Evolutionary conservation across 192 early-diverging fungal species (phyloP), one percentile per base, ranked within the genome.

Genomic region (Obelidium mucronatum): DNA sequence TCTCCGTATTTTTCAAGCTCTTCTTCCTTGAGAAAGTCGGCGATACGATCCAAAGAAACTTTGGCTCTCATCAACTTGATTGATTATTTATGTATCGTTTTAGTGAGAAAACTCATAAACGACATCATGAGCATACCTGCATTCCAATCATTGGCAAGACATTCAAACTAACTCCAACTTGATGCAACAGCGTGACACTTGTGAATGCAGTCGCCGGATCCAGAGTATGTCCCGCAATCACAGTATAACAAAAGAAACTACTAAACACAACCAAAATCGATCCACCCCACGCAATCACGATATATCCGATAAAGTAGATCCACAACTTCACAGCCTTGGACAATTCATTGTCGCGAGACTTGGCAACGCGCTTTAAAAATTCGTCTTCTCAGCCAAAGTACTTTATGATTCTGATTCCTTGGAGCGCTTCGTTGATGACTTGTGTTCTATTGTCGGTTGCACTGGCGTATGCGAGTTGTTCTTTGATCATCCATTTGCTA

Each of bases 371-470:
- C 56, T 78, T 68, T 34, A 71, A 40, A 66, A 84, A 81, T 33
- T 81, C 67, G 3, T 59, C 8, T 54, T 88, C 87, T 84, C 87
- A 88, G n/a, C 81, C 83, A 60, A 88, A 84, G 70, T 82, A 98
- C 79, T 99, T 99, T 67, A 99, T 90, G n/a, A 97, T 93, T 26
- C 94, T 88, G 48, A 99, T 97, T 42, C 94, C 96, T 81, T 94
- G 86, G 54, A 97, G 83, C 71, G 94, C 84, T 80, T 98, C 95
- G 63, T 93, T 97, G 62, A 96, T 90, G 71, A 90, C 84, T n/a
- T 91, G 87, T 40, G 96, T 85, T 24, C 96, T 91, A 74, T 93
- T 81, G 74, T 94, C 93, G 13, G 90, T 93, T 17, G 85, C 81
- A 37, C 69, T 75, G 74, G 93, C 87, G n/a, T 90, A 62, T 15